Evolutionary conservation across 1,139 yeast species (phyloP), one percentile per base, ranked within the genome.

Genomic region (Saccharomyces hybrid): DNA sequence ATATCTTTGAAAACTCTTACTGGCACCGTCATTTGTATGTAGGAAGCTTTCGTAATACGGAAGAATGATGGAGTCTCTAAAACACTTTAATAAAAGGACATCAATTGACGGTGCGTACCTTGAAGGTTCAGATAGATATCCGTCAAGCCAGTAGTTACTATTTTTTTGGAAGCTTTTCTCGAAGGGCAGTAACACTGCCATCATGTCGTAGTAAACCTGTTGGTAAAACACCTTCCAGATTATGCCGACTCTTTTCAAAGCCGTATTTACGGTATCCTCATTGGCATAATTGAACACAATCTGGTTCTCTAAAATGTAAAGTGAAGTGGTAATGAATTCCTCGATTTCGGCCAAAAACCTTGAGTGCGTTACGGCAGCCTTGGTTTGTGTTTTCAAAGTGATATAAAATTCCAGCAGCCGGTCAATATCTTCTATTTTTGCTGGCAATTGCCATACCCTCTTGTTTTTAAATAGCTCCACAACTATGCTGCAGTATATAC

Each of bases 141-240:
- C 50, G 64, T 59, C 48, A 70, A 64, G 13, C 63, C 63, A 58
- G 50, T 57, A 60, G 48, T 55, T 51, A 8, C 54, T 53, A 46
- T 58, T 54, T 0, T 50, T 34, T 20, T 55, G 57, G 16, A 63
- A 63, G 34, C 61, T 61, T 14, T 50, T 50, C 52, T 83, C 85
- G 16, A 84, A 62, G 0, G 89, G 88, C 32, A 82, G 61, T 55
- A 84, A 77, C 0, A 81, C 76, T 0, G 84, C 85, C 54, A 80
- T 78, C 49, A 83, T 69, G 59, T 82, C 80, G 52, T 81, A 82
- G 50, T 79, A 71, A 1, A 81, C 74, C 38, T 77, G 74, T 4
- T 74, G 70, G 56, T 78, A 79, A 62, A 83, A 83, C 44, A 71
- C 70, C 27, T 73, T 75, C 89, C 90, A 84, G 5, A 75, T 65